Conservation (phyloP, 2,329 filamentous ascomycete genomes). For the Orbilia oligospora region DNA sequence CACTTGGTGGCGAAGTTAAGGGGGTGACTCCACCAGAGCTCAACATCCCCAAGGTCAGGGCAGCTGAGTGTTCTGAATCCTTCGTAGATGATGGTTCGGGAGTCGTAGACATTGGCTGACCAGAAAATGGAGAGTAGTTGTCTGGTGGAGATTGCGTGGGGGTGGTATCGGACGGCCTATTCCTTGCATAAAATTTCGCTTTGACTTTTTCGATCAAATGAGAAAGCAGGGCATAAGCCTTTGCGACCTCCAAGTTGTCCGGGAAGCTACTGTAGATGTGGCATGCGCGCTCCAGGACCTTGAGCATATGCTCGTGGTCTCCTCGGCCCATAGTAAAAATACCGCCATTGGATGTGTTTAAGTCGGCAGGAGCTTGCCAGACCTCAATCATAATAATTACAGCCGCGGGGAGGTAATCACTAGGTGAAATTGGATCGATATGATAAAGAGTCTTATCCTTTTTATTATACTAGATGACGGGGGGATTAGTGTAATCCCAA, state of each 20-base stretch:
- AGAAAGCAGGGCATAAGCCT: conserved; percentile 83
- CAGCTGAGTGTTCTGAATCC: conserved; percentile 62
- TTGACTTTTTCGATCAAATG: conserved; percentile 86
- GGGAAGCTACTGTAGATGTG: conserved; percentile 54
- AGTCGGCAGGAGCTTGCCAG: conserved; percentile 66
- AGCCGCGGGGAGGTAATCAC: conserved; percentile 64
- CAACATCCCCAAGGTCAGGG: conserved; percentile 62
- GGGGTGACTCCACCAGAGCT: conserved; percentile 52
- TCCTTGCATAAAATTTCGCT: conserved; percentile 56
- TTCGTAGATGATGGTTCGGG: conserved; percentile 55
- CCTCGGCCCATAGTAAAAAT: conserved; percentile 73
- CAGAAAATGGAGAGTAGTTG: conserved; percentile 49
- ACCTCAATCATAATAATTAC: conserved; percentile 64
- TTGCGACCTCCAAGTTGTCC: conserved; percentile 87
- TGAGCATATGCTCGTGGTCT: conserved; percentile 81
- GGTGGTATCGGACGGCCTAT: conserved; percentile 19
- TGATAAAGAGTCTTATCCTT: conserved; percentile 65
- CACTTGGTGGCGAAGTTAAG: conserved; percentile 11
- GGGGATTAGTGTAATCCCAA: conserved; percentile 76
- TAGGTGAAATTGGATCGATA: conserved; percentile 69
- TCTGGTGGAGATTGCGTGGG: conserved; percentile 46
- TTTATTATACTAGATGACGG: conserved; percentile 64
- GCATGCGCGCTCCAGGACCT: conserved; percentile 74
- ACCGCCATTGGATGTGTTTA: conserved; percentile 65
- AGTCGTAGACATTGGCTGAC: conserved; percentile 55